These are phyloP conservation scores for Coprinopsis marcescibilis DNA, from an alignment of 768 basidiomycete species.

Conservation along the genomic window DNA sequence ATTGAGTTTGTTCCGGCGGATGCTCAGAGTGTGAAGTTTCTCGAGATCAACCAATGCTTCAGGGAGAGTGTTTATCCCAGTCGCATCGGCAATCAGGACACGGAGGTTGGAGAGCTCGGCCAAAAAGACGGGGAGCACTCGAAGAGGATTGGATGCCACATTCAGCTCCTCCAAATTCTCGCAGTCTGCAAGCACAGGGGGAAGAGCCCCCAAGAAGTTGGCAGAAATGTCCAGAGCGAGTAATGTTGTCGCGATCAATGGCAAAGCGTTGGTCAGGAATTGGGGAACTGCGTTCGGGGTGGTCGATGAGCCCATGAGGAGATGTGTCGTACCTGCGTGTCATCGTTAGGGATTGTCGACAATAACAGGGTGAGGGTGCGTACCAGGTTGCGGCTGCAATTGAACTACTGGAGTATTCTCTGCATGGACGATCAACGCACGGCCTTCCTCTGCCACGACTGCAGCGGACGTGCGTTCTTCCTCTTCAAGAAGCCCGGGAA, in stretches of 20 bases:
- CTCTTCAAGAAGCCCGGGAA: constrained; percentile 31
- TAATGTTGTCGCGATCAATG: constrained; percentile 69
- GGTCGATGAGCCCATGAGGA: constrained; percentile 77
- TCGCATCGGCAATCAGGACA: constrained; percentile 90
- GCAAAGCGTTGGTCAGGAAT: constrained; percentile 66
- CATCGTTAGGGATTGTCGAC: constrained; percentile 9
- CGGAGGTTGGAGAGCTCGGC: constrained; percentile 70
- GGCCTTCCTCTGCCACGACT: constrained; percentile 78
- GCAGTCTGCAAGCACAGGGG: constrained; percentile 78
- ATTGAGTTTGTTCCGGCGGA: constrained; percentile 83
- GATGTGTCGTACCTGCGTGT: constrained; percentile 80
- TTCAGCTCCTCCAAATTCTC: constrained; percentile 87
- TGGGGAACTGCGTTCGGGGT: constrained; percentile 74
- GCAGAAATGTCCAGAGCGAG: constrained; percentile 92
- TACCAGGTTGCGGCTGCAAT: constrained; percentile 70
- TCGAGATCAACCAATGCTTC: constrained; percentile 66
- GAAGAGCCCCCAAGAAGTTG: constrained; percentile 79
- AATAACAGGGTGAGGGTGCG: constrained; percentile 20
- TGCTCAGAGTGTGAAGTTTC: constrained; percentile 82
- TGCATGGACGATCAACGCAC: constrained; percentile 75
- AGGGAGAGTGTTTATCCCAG: constrained; percentile 74
- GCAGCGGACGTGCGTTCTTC: constrained; percentile 71
- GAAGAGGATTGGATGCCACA: constrained; percentile 84
- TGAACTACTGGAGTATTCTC: constrained; percentile 55
- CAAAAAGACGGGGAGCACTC: constrained; percentile 88